Base-by-base conservation (phyloP, 192 early-diverging fungal species). In the Coemansia interrupta region DNA sequence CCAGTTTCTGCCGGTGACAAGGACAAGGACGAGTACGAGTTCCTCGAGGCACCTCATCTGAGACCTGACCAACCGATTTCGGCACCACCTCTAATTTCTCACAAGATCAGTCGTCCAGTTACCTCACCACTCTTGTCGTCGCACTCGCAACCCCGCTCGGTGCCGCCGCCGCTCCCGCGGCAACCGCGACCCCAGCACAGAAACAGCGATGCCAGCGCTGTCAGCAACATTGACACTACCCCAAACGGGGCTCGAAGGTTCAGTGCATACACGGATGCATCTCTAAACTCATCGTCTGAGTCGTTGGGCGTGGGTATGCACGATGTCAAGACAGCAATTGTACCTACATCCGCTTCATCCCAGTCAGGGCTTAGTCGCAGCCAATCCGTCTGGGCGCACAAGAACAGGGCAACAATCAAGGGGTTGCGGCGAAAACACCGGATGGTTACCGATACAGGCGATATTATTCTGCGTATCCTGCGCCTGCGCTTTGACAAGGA, bases 361-460 rank as follows among this genome's bases (percentile, higher is more conserved):
- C 39, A 59, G n/a, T 58, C 68, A 19, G 40, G 58, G 5, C 55
- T 80, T n/a, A 52, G 51, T 15, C 78, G 78, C 41, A 80, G 54
- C 47, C 72, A 68, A 14, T 80, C 78, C 4, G 75, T 82, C 40
- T 82, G 76, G 76, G 70, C 68, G 20, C 76, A 82, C 64, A 73
- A 73, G 41, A 73, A 82, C 54, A 72, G 69, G 19, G 65, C 63
- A 5, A 70, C 74, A 0, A 44, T 68, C 29, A 57, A 14, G 5
- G 57, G 64, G 11, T 67, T 78, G 29, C 51, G 66, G 22, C 61
- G 72, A 8, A 56, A 68, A 28, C 47, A 71, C 54, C 68, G 71
- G 39, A 71, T 72, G 66, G 71, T 70, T 18, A 72, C 73, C 0
- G 72, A 82, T 56, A 73, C 64, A 41, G 64, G 71, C 39, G 72